A percentile compares a stretch with the other conserved stretches of the same genome.
Conservation (phyloP, 2,329 filamentous ascomycete species). For the Trichoderma semiorbis region DNA sequence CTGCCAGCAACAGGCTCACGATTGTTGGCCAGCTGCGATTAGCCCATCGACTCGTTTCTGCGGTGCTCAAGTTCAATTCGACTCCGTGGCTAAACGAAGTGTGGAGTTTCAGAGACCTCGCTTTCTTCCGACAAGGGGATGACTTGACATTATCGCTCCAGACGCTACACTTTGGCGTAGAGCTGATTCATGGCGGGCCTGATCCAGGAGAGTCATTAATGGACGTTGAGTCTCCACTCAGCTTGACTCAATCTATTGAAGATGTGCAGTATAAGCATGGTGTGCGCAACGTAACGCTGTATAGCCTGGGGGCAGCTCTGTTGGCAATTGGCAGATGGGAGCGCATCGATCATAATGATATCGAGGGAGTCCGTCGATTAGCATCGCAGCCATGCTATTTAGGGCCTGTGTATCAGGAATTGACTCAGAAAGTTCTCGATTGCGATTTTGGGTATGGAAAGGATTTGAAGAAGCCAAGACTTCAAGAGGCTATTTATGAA, state of each 20-base stretch:
- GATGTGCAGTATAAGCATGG: background rate
- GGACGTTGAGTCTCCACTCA: background rate
- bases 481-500: background rate
- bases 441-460: slow-evolving; percentile 2
- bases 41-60: background rate
- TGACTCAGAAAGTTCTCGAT: background rate
- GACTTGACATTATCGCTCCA: background rate
- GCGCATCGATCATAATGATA: background rate
- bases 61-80: background rate
- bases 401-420: background rate
- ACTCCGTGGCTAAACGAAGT: background rate
- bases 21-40: background rate
- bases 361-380: background rate
- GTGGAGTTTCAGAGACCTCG: background rate
- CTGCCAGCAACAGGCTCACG: background rate
- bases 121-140: background rate
- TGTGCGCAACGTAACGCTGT: background rate
- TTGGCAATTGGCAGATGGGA: slow-evolving; percentile 1
- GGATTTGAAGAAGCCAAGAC: slow-evolving; percentile 2
- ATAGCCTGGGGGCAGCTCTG: background rate
- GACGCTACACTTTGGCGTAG: background rate
- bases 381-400: background rate
- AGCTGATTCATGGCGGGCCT: background rate
- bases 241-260: background rate
- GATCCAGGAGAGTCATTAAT: background rate